Evolutionary conservation across 2,329 filamentous ascomycete genomes (phyloP), one percentile per base, ranked within the genome.

Genomic region (Herpotrichia juniperi): DNA sequence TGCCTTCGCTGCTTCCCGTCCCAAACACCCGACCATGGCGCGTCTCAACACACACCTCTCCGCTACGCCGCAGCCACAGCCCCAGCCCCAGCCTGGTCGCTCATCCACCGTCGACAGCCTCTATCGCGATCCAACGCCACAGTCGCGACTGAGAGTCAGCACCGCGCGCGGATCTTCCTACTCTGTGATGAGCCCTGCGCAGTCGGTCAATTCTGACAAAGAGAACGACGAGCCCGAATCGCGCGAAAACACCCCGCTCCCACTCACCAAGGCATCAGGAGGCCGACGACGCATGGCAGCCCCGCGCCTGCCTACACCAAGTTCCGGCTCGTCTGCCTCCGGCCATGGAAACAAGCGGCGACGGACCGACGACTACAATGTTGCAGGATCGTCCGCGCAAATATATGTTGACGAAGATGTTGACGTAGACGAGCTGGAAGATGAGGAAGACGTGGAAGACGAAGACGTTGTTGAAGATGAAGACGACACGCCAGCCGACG

Each of bases 311-410:
- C 74, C 75, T 1, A 77, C 74, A 2, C 74, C 74, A 6, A 68
- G 65, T n/a, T 75, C 74, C 2, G 73, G 66, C 34, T 67, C 66
- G 1, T 57, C 65, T 8, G 58, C 58, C 1, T 59, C 61, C 31
- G 53, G 66, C 22, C 52, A 66, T 42, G 54, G 64, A 2, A 73
- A 64, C 53, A 83, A 83, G 63, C 73, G 81, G 28, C 73, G 75
- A 37, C 75, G 79, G 48, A 72, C 80, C 1, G 72, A 66, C 39
- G 68, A 76, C 30, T 74, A 69, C 53, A 57, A 25, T 31, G 50
- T 62, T 39, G 45, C 45, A 8, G 50, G 45, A 0, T 45, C 55
- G 17, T n/a, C n/a, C n/a, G 48, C n/a, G 3, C 46, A 30, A 2
- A 45, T 57, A 30, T 53, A 45, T 19, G 32, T 57, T 2, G 32